phyloP scores from a whole-genome alignment of 1,284 basidiomycete genomes.

The Takashimella tepidaria region DNA sequence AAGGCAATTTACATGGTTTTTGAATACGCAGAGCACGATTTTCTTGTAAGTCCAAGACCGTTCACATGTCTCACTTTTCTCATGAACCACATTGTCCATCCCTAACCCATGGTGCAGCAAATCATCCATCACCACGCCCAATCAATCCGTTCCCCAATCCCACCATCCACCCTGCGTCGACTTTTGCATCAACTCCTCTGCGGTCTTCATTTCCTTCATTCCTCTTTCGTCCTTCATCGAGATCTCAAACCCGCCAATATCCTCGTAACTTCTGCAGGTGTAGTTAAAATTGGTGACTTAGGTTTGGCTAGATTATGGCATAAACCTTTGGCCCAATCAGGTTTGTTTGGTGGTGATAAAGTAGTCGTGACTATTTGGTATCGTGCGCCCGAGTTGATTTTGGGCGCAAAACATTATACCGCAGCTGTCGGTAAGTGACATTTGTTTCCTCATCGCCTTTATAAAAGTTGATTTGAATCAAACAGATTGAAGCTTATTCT shows the following conservation, averaged over 20 bases:
- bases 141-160: conserved; percentile 68
- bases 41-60: conserved; percentile 59
- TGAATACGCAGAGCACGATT: conserved; percentile 98
- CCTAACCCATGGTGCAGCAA: conserved; percentile 59
- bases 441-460: too few relatives aligned
- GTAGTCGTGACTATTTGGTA: conserved; percentile 99
- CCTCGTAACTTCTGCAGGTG: conserved; percentile 78
- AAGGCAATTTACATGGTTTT: conserved; percentile 99
- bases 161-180: conserved; percentile 77
- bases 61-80: neutral
- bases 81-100: neutral
- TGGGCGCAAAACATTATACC: conserved; percentile 95
- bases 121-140: conserved; percentile 96
- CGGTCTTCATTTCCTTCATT: conserved; percentile 90
- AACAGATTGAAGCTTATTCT: neutral
- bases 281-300: conserved; percentile 96
- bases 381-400: conserved; percentile 86
- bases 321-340: conserved; percentile 39
- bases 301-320: conserved; percentile 77
- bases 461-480: too few relatives aligned
- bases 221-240: conserved; percentile 74
- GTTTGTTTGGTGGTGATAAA: conserved; percentile 76
- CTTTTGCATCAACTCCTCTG: conserved; percentile 94
- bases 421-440: conserved; percentile 64
- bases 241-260: conserved; percentile 95